A percentile compares a stretch with the other conserved stretches of the same genome.
Evolutionary conservation across 768 basidiomycete species (phyloP).

Genomic region (Psilocybe subaeruginosa): DNA sequence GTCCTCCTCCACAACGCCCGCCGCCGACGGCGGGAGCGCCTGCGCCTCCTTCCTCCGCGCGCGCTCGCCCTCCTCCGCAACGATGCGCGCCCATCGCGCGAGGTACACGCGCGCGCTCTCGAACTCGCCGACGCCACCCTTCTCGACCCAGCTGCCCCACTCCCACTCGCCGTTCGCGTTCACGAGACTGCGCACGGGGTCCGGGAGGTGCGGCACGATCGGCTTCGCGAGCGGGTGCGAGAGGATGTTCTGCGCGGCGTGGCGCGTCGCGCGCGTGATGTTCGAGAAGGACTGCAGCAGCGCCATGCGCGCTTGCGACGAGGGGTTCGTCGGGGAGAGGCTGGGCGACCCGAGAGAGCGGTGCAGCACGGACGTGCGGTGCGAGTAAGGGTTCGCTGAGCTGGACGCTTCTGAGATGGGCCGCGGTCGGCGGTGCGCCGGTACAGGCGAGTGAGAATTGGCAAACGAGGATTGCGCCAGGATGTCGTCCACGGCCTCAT

Average conservation of each 20-base stretch:
- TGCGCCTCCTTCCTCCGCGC: slow-evolving; percentile 82
- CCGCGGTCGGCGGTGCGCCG: slow-evolving; percentile 78
- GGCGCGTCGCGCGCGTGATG: slow-evolving; percentile 89
- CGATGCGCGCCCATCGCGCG: slow-evolving; percentile 95
- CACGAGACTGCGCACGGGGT: slow-evolving; percentile 89
- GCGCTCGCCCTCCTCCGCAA: slow-evolving; percentile 97
- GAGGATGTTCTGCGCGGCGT: slow-evolving; percentile 93
- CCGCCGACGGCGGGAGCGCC: slow-evolving; percentile 53
- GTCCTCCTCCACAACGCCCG: slow-evolving; percentile 58
- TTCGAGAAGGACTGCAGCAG: slow-evolving; percentile 94
- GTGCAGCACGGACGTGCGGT: slow-evolving; percentile 78
- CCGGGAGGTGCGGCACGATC: slow-evolving; percentile 93
- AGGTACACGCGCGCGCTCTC: slow-evolving; percentile 96
- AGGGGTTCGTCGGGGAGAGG: slow-evolving; percentile 44
- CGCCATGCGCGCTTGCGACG: slow-evolving; percentile 76
- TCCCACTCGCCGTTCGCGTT: slow-evolving; percentile 90
- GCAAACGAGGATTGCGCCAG: slow-evolving; percentile 78
- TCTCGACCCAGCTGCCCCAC: slow-evolving; percentile 93
- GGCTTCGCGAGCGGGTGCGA: slow-evolving; percentile 96
- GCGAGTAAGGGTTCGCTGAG: slow-evolving; percentile 52
- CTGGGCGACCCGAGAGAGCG: slow-evolving; percentile 69
- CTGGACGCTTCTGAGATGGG: slow-evolving; percentile 49
- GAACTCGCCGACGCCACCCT: slow-evolving; percentile 92
- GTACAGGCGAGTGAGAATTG: slow-evolving; percentile 80
- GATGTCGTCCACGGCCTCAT: slow-evolving; percentile 88